Evolutionary conservation across 192 early-diverging fungal genomes (phyloP).

Genomic region (Linnemannia exigua): DNA sequence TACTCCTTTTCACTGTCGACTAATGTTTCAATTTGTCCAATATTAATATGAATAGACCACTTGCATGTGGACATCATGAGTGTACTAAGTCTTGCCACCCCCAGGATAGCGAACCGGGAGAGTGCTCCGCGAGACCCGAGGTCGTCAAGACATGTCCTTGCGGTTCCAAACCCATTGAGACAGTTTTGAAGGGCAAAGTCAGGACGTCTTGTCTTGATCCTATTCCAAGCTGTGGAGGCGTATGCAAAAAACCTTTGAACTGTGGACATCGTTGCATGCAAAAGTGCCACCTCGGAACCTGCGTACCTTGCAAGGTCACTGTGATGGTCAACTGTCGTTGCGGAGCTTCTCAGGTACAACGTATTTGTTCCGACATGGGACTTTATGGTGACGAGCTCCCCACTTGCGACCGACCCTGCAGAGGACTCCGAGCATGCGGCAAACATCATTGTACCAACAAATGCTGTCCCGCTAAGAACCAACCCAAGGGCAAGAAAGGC

Average conservation of each 20-base stretch:
- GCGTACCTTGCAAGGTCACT: constrained; percentile 68
- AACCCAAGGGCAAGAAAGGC: constrained; percentile 35
- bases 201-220: constrained; percentile 66
- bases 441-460: constrained; percentile 74
- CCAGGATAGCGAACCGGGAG: constrained; percentile 38
- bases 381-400: constrained; percentile 61
- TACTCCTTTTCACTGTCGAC: not conserved
- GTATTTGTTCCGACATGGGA: constrained; percentile 61
- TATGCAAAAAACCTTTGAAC: constrained; percentile 69
- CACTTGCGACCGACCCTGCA: constrained; percentile 75
- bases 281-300: constrained; percentile 74
- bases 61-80: constrained; percentile 65
- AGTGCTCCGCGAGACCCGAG: constrained; percentile 69
- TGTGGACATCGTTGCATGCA: constrained; percentile 75
- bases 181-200: constrained; percentile 32
- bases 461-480: constrained; percentile 74
- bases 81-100: constrained; percentile 71
- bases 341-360: constrained; percentile 63
- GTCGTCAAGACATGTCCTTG: constrained; percentile 66
- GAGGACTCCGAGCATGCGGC: constrained; percentile 73
- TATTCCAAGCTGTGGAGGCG: constrained; percentile 71
- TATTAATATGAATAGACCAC: constrained; percentile 38
- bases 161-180: constrained; percentile 57
- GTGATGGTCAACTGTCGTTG: constrained; percentile 76
- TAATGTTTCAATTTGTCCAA: not conserved